These are phyloP conservation scores for Cyphellophora attinorum DNA, from an alignment of 2,329 filamentous ascomycete species.

Conservation along the genomic window DNA sequence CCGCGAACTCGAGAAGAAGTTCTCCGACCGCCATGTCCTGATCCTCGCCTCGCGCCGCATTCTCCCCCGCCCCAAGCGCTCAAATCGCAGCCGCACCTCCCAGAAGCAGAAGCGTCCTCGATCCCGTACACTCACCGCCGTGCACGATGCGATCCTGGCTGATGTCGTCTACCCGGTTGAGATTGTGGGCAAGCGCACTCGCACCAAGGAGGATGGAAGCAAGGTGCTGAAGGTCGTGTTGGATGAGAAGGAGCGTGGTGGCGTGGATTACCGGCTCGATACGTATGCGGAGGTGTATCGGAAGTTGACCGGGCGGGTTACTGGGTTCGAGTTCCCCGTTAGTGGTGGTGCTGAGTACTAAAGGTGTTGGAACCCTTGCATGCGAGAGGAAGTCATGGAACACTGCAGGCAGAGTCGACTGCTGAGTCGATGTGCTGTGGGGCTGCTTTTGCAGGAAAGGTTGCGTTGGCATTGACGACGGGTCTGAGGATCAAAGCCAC, in stretches of 20 bases:
- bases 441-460: too few relatives aligned
- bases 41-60: constrained; percentile 99
- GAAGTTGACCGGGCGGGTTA: constrained; percentile 88
- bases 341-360: constrained; percentile 71
- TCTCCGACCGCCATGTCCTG: constrained; percentile 99
- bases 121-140: constrained; percentile 93
- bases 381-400: too few relatives aligned
- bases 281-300: constrained; percentile 99
- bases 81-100: constrained; percentile 87
- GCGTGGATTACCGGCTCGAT: constrained; percentile 98
- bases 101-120: constrained; percentile 99
- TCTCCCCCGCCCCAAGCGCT: constrained; percentile 96
- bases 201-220: constrained; percentile 97
- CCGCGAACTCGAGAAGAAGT: constrained; percentile 99
- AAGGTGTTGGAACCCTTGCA: too few relatives aligned
- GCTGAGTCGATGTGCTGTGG: too few relatives aligned
- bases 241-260: constrained; percentile 99
- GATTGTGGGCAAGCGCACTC: constrained; percentile 98
- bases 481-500: too few relatives aligned
- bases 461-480: too few relatives aligned
- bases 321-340: constrained; percentile 98
- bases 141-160: constrained; percentile 95
- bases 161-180: constrained; percentile 99
- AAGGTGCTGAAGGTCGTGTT: constrained; percentile 98
- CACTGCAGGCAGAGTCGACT: too few relatives aligned